These are phyloP conservation scores for Mallotus nudiflorus DNA, from an alignment of 345 rosid species.

Conservation along the genomic window DNA sequence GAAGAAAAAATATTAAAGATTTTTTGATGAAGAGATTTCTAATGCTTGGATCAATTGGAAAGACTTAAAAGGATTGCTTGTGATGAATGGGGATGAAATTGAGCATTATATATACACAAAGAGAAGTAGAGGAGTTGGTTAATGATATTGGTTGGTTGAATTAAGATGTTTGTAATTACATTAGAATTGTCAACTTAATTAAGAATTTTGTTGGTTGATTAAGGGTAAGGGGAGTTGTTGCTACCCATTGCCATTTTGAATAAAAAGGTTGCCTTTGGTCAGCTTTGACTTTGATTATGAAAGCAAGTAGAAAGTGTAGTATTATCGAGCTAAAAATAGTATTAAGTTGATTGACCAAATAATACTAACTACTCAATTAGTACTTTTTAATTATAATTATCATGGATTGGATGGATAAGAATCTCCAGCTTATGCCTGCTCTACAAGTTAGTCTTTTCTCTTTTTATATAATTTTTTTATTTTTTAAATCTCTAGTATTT, in stretches of 20 bases:
- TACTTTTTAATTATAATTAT: not conserved
- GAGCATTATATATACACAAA: constrained; percentile 1
- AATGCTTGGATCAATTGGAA: not conserved
- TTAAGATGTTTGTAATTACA: too few relatives aligned
- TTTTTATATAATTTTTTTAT: too few relatives aligned
- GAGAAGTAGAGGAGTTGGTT: constrained; percentile 10
- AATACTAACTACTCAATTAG: constrained; percentile 12
- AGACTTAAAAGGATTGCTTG: not conserved
- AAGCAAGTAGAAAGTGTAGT: not conserved
- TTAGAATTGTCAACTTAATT: not conserved
- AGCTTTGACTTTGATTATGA: not conserved
- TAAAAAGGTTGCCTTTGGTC: not conserved
- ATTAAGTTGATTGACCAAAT: constrained; percentile 13
- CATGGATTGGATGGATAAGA: constrained; percentile 7
- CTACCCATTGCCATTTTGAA: constrained; percentile 14
- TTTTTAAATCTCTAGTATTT: too few relatives aligned
- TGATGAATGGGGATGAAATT: constrained; percentile 1
- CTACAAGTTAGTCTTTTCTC: too few relatives aligned
- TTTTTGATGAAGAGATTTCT: not conserved
- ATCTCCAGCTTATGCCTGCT: not conserved
- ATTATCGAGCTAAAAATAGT: not conserved
- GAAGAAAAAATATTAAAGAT: not conserved
- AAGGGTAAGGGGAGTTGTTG: constrained; percentile 16
- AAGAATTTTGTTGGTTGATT: not conserved
- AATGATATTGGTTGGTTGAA: not conserved